Evolutionary conservation across 2,329 filamentous ascomycete genomes (phyloP), one percentile per base, ranked within the genome.

Genomic region (Xenosphaeropsis pyriputrescens): DNA sequence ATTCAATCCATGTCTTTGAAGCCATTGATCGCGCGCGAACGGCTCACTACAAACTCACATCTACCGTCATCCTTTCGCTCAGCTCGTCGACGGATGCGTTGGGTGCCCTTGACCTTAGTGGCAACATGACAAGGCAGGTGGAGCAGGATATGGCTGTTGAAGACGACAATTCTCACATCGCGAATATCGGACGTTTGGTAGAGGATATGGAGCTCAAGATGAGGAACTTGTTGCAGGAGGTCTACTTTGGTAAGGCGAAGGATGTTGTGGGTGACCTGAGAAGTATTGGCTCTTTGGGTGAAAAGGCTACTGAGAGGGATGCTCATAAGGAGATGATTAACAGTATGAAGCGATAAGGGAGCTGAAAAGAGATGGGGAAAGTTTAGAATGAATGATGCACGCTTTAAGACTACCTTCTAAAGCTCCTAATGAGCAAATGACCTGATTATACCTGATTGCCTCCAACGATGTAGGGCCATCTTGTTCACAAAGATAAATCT

Each of bases 131-230:
- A 41, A 76, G 91, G 44, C 91, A 98, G 67, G 76, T 95, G 37
- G 89, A 98, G 66, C 76, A 83, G 54, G 88, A 96, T 60, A 68
- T 94, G 56, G 75, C 84, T 7, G 84, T 95, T 29, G 85, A 93
- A 49, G 81, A 79, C 52, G 89, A 96, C 60, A 80, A 82, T 49
- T 85, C 82, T 58, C 91, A 98, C 66, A 91, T 98, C 50, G 84
- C 83, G 50, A 98, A 98, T 61, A 85, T 96, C 43, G 91, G 91
- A 41, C 72, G 79, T 46, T 70, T 98, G 55, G 88, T 98, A 37
- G 91, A 98, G 68, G 91, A 98, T 60, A 96, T 98, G 91, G 91
- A 98, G 65, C 75, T 95, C 57, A 94, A 95, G 71, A 96, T 98
- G 91, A 76, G 91, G 47, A 98, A 98, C 61, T 61, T 96, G 60